Conservation (phyloP, 345 rosid species). For the Euphorbia peplus region DNA sequence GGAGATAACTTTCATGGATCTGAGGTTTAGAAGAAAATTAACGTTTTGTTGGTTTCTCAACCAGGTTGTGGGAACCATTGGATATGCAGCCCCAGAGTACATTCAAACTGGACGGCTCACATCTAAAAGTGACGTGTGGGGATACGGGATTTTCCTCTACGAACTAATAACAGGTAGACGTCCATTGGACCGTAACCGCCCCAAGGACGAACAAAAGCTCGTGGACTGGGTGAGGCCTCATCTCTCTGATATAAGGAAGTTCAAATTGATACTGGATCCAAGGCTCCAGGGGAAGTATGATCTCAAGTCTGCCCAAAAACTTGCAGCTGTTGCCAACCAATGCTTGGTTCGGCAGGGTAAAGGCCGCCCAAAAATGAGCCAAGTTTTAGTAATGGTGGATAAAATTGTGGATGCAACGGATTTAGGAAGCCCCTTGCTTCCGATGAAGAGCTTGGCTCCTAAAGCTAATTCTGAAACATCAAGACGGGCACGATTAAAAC, state of each 20-base stretch:
- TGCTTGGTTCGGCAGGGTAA: slow-evolving; percentile 67
- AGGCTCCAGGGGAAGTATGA: slow-evolving; percentile 70
- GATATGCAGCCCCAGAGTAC: slow-evolving; percentile 95
- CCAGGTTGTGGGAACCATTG: slow-evolving; percentile 91
- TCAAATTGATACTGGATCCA: slow-evolving; percentile 74
- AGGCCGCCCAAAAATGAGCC: slow-evolving; percentile 72
- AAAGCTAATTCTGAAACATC: slow-evolving; percentile 39
- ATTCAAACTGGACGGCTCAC: slow-evolving; percentile 85
- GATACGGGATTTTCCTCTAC: slow-evolving; percentile 82
- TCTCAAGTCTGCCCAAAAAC: slow-evolving; percentile 60
- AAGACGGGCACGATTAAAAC: slow-evolving; percentile 42
- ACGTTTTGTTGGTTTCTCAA: slow-evolving; percentile 5
- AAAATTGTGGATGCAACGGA: slow-evolving; percentile 50
- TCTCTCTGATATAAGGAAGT: slow-evolving; percentile 61
- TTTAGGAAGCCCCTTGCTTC: slow-evolving; percentile 32
- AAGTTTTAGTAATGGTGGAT: slow-evolving; percentile 66
- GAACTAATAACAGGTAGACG: slow-evolving; percentile 93
- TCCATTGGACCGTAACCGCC: slow-evolving; percentile 76
- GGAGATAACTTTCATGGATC: background rate
- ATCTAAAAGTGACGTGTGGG: slow-evolving; percentile 79
- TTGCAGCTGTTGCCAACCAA: slow-evolving; percentile 74
- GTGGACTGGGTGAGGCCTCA: slow-evolving; percentile 92
- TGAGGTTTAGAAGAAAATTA: background rate
- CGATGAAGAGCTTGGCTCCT: slow-evolving; percentile 30
- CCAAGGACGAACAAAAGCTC: slow-evolving; percentile 79